Conservation (phyloP, 2,329 filamentous ascomycete species). For the Sclerotinia sclerotiorum region DNA sequence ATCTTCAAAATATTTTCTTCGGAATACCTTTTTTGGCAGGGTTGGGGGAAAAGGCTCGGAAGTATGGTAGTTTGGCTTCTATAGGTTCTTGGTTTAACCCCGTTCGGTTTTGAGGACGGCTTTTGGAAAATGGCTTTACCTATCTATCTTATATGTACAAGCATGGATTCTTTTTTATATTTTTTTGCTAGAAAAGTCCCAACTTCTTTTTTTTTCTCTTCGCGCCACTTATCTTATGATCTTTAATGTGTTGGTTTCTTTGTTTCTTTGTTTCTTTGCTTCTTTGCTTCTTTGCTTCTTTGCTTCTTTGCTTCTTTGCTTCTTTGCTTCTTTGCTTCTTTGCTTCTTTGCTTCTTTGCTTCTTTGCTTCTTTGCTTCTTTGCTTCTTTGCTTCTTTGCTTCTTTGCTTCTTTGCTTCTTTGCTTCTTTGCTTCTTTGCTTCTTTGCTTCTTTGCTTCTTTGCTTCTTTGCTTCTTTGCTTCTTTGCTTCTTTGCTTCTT, state of each 20-base stretch:
- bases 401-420: too few species aligned
- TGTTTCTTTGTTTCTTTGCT: too few species aligned
- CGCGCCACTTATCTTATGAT: background rate
- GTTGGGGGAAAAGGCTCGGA: background rate
- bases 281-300: too few species aligned
- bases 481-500: too few species aligned
- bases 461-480: too few species aligned
- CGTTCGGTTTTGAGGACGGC: background rate
- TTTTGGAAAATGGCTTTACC: background rate
- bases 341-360: too few species aligned
- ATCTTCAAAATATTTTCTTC: background rate
- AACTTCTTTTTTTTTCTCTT: background rate
- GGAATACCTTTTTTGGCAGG: background rate
- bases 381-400: too few species aligned
- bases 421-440: too few species aligned
- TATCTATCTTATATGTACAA: slow-evolving; percentile 2
- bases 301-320: too few species aligned
- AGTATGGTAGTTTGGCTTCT: background rate
- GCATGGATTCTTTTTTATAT: background rate
- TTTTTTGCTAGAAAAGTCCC: background rate
- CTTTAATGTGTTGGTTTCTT: background rate
- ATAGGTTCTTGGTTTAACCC: background rate
- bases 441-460: too few species aligned
- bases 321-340: too few species aligned
- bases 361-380: too few species aligned